Conservation (phyloP, 768 basidiomycete genomes). For the Rhizopogon vesiculosus region DNA sequence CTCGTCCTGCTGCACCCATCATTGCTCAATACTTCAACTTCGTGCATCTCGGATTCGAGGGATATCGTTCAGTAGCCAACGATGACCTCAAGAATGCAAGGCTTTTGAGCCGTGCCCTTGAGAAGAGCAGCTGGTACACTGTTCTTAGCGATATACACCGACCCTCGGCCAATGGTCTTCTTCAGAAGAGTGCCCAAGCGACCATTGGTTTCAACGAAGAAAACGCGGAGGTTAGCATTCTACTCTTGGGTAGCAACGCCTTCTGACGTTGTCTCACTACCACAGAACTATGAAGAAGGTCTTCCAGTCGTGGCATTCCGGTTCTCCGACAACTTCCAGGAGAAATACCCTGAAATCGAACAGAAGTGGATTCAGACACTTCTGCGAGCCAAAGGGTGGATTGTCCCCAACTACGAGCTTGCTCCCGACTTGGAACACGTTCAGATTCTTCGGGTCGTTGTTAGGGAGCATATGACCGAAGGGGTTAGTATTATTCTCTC, state of each 20-base stretch:
- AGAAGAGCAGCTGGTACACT: constrained; percentile 46
- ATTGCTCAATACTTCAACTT: constrained; percentile 63
- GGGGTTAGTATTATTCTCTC: constrained; percentile 31
- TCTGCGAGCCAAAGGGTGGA: constrained; percentile 47
- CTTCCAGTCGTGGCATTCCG: constrained; percentile 51
- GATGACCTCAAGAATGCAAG: constrained; percentile 56
- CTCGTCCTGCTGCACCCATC: constrained; percentile 56
- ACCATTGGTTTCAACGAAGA: constrained; percentile 40
- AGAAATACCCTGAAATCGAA: constrained; percentile 49
- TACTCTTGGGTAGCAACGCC: constrained; percentile 28
- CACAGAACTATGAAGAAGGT: constrained; percentile 41
- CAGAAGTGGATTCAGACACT: constrained; percentile 55
- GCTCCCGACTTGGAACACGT: constrained; percentile 45
- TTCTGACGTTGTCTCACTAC: neutral
- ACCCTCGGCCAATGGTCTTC: constrained; percentile 18
- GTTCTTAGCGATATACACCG: constrained; percentile 56
- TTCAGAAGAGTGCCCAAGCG: constrained; percentile 25
- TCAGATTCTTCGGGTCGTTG: constrained; percentile 61
- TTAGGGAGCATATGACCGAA: constrained; percentile 51
- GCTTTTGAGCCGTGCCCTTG: constrained; percentile 60
- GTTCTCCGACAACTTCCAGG: constrained; percentile 50
- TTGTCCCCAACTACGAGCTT: constrained; percentile 58
- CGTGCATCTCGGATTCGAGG: constrained; percentile 55
- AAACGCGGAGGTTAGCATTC: constrained; percentile 47
- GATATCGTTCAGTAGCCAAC: constrained; percentile 43